Percentiles rank a stretch among this genome's conserved stretches.
Conservation (phyloP, 495 filamentous ascomycete species). For the Penicillium herquei region DNA sequence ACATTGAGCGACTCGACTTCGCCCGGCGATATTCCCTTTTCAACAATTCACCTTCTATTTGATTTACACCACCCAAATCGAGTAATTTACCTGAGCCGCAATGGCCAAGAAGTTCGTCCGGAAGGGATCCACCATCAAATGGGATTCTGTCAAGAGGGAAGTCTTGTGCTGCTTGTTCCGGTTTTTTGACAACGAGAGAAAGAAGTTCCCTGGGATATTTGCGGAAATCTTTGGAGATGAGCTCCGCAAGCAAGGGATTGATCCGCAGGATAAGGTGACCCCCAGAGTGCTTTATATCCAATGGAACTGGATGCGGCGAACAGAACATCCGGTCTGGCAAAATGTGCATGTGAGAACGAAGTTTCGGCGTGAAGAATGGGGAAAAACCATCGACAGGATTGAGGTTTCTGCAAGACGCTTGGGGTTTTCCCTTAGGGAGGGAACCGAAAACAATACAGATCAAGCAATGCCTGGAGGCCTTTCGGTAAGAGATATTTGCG, state of each 20-base stretch:
- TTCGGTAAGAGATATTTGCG: background rate
- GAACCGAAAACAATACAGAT: constrained; percentile 14
- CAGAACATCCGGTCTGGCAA: constrained; percentile 17
- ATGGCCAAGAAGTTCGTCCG: background rate
- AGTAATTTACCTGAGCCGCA: too few relatives aligned
- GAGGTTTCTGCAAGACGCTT: constrained; percentile 10
- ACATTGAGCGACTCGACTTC: too few relatives aligned
- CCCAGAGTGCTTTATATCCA: constrained; percentile 16
- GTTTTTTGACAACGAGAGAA: constrained; percentile 19
- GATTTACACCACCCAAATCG: background rate
- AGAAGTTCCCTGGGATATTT: constrained; percentile 20
- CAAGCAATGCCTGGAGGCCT: background rate
- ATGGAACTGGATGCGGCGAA: constrained; percentile 20
- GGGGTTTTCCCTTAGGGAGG: constrained; percentile 11
- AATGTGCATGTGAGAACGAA: constrained; percentile 19
- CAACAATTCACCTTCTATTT: background rate
- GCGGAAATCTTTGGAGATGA: constrained; percentile 18
- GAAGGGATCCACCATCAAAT: background rate
- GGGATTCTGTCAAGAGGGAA: constrained; percentile 13
- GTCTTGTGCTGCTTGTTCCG: constrained; percentile 28
- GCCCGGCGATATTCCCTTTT: background rate
- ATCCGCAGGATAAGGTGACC: background rate
- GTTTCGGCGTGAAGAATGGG: constrained; percentile 4
- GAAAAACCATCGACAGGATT: constrained; percentile 12
- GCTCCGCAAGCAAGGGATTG: constrained; percentile 21